Evolutionary conservation across 495 filamentous ascomycete species (phyloP).

Genomic region (Rostrohypoxylon terebratum): DNA sequence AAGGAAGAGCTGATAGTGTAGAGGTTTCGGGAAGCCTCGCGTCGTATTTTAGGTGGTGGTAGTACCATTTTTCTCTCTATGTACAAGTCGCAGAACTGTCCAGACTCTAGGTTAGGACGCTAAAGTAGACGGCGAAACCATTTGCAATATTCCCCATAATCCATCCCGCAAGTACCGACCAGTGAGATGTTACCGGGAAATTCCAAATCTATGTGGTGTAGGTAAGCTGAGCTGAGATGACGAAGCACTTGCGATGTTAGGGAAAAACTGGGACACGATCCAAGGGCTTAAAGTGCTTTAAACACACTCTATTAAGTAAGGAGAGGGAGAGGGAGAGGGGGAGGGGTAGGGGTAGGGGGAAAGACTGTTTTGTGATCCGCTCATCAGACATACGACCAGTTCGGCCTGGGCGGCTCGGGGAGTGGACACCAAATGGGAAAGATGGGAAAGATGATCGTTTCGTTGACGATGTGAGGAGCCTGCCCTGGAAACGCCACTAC

Average conservation of each 20-base stretch:
- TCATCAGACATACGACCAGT: conserved; percentile 45
- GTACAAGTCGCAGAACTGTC: conserved; percentile 29
- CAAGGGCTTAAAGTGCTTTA: conserved; percentile 11
- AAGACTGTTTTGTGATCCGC: conserved; percentile 40
- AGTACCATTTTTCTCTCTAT: conserved; percentile 15
- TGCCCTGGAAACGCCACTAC: conserved; percentile 32
- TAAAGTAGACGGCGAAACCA: conserved; percentile 24
- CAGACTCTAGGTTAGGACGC: conserved; percentile 16
- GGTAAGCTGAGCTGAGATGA: conserved; percentile 39
- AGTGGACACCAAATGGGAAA: conserved; percentile 45
- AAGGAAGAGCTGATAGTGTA: conserved; percentile 16
- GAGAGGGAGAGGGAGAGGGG: conserved; percentile 27
- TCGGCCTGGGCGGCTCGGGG: conserved; percentile 43
- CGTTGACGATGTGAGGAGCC: conserved; percentile 38
- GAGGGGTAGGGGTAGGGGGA: conserved; percentile 33
- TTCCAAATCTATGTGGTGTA: not conserved
- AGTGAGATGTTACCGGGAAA: conserved; percentile 23
- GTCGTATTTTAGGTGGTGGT: conserved; percentile 23
- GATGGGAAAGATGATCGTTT: conserved; percentile 43
- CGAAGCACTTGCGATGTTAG: conserved; percentile 34
- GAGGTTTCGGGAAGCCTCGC: conserved; percentile 32
- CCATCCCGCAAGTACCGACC: conserved; percentile 36
- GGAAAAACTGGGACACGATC: conserved; percentile 37
- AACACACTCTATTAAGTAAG: not conserved
- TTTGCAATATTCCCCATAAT: conserved; percentile 32